These are phyloP conservation scores for Entomortierella parvispora DNA, from an alignment of 192 early-diverging fungal genomes.

Conservation along the genomic window DNA sequence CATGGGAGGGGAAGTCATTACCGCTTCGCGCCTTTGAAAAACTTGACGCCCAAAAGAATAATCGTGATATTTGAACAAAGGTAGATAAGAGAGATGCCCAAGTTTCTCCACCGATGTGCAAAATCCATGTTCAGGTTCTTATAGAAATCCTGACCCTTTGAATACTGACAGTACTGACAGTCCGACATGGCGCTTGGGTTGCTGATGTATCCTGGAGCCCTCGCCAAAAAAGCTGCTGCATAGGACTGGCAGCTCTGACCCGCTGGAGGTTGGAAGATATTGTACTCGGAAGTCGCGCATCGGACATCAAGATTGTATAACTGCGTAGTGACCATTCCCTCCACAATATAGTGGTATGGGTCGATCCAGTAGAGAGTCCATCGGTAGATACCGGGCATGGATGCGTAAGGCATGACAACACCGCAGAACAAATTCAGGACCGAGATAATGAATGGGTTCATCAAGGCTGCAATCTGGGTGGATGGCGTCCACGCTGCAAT, in stretches of 20 bases:
- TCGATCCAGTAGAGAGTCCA: conserved; percentile 62
- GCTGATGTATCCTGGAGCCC: conserved; percentile 67
- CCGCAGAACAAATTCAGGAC: conserved; percentile 77
- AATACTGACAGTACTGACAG: conserved; percentile 74
- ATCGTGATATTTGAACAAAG: conserved; percentile 59
- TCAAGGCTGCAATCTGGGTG: conserved; percentile 62
- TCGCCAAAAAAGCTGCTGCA: conserved; percentile 56
- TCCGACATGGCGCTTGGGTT: conserved; percentile 56
- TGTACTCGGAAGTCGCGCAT: conserved; percentile 63
- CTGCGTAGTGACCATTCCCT: conserved; percentile 70
- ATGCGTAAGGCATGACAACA: conserved; percentile 58
- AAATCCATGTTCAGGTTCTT: conserved; percentile 57
- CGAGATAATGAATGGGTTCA: conserved; percentile 73
- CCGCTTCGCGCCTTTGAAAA: conserved; percentile 46
- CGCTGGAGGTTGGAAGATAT: conserved; percentile 60
- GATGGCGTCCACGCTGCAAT: conserved; percentile 74
- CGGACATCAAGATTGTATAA: conserved; percentile 54
- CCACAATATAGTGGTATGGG: conserved; percentile 74
- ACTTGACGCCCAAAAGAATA: conserved; percentile 49
- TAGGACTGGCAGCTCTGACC: conserved; percentile 70
- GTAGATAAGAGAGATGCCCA: conserved; percentile 68
- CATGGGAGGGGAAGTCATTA: neutral
- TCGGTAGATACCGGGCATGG: conserved; percentile 21
- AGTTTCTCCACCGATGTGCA: conserved; percentile 73
- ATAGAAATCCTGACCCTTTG: conserved; percentile 67